Evolutionary conservation across 2,329 filamentous ascomycete genomes (phyloP), one percentile per base, ranked within the genome.

Genomic region (Calonectria ilicicola): DNA sequence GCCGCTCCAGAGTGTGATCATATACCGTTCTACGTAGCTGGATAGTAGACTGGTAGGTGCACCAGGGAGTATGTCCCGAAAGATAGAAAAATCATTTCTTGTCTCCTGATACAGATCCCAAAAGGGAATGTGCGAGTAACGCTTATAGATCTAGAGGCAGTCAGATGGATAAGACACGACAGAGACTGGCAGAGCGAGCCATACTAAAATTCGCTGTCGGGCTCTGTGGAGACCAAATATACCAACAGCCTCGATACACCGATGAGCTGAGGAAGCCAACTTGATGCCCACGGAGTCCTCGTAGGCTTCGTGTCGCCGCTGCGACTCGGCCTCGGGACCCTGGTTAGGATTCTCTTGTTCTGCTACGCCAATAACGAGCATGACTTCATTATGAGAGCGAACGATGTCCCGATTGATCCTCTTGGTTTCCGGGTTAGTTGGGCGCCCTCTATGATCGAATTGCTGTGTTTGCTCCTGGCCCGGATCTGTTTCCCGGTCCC

Each of bases 351-450:
- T 87, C 66, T 91, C 90, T 17, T 89, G 88, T 76, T 92, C 90
- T 10, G 90, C 90, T 5, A 91, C 90, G 6, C 90, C 90, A 46
- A 92, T 91, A 12, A 91, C 89, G 21, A 88, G 85, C 90, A 92
- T 92, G 4, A 92, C 90, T 74, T 92, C 90, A 75, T 92, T 92
- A 77, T 92, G 90, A 12, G 90, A 87, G 65, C 90, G 86, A 29
- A 92, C 89, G 38, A 91, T 87, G 70, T 90, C 87, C 62, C 87
- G 86, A 74, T 91, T 91, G 74, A 90, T 86, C 15, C 84, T 83
- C 77, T 87, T 89, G 1, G 89, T 91, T 65, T 87, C 86, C 0
- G 85, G 85, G 75, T 91, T 91, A 63, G 89, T 77, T 4, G 90
- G 88, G 12, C 90, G 88, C 17, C 90, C 90, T 40, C 88, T 86